Base-by-base conservation (phyloP, 805 yeast species). In the Lachancea dasiensis region DNA sequence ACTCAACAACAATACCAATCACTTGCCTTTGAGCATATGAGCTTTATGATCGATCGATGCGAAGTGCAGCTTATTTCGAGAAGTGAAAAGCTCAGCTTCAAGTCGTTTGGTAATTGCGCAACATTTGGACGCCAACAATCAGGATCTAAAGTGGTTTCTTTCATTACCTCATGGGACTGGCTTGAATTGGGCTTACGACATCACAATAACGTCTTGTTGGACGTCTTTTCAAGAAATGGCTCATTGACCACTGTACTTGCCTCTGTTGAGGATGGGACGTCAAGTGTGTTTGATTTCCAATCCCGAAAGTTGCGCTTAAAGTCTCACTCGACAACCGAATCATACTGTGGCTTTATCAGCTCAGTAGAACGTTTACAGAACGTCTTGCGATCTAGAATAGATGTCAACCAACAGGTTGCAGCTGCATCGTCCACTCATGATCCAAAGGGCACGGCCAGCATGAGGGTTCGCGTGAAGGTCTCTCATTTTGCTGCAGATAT, bases 11-110 rank as follows among this genome's bases (percentile, higher is more conserved):
- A 8, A 4, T 11, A n/a, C 10, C 17, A 18, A n/a, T 16, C 11
- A 9, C 18, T 16, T 6, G 15, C 6, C 3, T 21, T 34, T 3
- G 14, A 11, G 4, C 39, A 39, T 6, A 9, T 17, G 9, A 23
- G 21, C n/a, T 15, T 17, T 3, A 17, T 39, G 27, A 20, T 34
- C 11, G 43, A 39, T 19, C 31, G 39, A 14, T 27, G 27, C 29
- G 43, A 39, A 11, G 15, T 34, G 11, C 31, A 34, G 18, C 11
- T 39, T 4, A 3, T 27, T n/a, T 34, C 26, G 16, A 31, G 31
- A n/a, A 20, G 20, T 3, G 27, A 26, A 4, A 34, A 21, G 14
- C 13, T 16, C 6, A 27, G 18, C 25, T 27, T 34, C 26, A 34
- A 34, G 16, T 34, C 37, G 6, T 34, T 34, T 13, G 37, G 37